Evolutionary conservation across 169 alveolate species (phyloP).

Genomic region (Plasmodium blacklocki): DNA sequence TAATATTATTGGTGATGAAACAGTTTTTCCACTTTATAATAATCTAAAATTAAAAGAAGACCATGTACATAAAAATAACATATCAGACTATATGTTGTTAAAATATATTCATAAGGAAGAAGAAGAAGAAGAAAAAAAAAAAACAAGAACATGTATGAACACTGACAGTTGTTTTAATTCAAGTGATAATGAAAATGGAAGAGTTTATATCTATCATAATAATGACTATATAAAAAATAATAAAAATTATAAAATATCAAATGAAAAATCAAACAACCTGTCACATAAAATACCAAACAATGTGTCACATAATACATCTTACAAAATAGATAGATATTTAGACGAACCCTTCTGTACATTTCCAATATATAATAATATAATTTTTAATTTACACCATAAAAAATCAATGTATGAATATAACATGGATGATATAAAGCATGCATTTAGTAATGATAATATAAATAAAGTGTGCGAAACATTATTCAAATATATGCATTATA

Average conservation of each 20-base stretch:
- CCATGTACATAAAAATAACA: background rate
- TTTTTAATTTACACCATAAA: background rate
- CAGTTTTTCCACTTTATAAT: background rate
- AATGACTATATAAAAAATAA: background rate
- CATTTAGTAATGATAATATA: conserved; percentile 26
- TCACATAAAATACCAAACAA: too few relatives aligned
- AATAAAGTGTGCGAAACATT: conserved; percentile 33
- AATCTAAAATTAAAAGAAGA: conserved; percentile 11
- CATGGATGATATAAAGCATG: conserved; percentile 45
- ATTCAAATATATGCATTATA: conserved; percentile 28
- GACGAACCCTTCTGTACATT: too few relatives aligned
- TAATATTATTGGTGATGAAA: conserved; percentile 5
- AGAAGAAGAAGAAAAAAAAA: background rate
- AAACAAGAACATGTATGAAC: background rate
- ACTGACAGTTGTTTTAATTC: background rate
- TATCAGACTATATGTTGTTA: background rate
- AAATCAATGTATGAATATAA: conserved; percentile 9
- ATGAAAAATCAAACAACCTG: background rate
- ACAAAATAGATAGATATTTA: too few relatives aligned
- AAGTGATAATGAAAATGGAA: background rate
- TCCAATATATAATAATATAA: background rate
- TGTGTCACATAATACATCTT: too few relatives aligned
- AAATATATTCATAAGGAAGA: background rate
- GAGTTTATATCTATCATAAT: background rate
- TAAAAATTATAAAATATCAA: background rate